A percentile compares a stretch with the other conserved stretches of the same genome.
Evolutionary conservation across 345 rosid species (phyloP).

Genomic region (Hirschfeldia incana): DNA sequence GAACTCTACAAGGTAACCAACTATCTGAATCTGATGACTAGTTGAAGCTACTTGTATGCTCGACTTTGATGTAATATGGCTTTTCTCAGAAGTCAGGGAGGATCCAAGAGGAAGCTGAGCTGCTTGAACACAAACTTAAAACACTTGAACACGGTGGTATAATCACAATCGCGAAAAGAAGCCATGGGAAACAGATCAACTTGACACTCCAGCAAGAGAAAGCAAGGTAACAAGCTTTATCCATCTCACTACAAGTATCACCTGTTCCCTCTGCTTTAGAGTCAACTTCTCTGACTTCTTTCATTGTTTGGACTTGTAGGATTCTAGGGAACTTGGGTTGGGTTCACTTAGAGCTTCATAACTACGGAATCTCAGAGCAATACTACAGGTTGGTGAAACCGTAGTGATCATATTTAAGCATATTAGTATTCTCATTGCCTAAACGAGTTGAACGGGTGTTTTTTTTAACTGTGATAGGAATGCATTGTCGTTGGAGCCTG

Average conservation of each 20-base stretch:
- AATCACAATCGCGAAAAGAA: background rate
- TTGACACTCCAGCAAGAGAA: slow-evolving; percentile 28
- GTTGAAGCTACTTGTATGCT: background rate
- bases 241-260: background rate
- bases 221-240: background rate
- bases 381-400: slow-evolving; percentile 53
- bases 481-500: slow-evolving; percentile 63
- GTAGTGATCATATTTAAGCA: background rate
- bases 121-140: slow-evolving; percentile 29
- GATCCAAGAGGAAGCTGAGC: slow-evolving; percentile 27
- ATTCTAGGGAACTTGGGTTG: slow-evolving; percentile 78
- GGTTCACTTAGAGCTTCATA: slow-evolving; percentile 68
- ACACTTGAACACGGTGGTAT: slow-evolving; percentile 20
- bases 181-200: background rate
- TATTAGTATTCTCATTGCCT: background rate
- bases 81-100: slow-evolving; percentile 32
- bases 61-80: background rate
- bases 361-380: slow-evolving; percentile 66
- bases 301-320: slow-evolving; percentile 39
- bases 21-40: background rate
- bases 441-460: background rate
- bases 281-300: background rate
- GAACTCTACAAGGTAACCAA: slow-evolving; percentile 72
- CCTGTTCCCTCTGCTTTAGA: background rate
- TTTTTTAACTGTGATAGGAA: slow-evolving; percentile 44